phyloP scores from a whole-genome alignment of 2,329 filamentous ascomycete genomes.

The Aspergillus udagawae region DNA sequence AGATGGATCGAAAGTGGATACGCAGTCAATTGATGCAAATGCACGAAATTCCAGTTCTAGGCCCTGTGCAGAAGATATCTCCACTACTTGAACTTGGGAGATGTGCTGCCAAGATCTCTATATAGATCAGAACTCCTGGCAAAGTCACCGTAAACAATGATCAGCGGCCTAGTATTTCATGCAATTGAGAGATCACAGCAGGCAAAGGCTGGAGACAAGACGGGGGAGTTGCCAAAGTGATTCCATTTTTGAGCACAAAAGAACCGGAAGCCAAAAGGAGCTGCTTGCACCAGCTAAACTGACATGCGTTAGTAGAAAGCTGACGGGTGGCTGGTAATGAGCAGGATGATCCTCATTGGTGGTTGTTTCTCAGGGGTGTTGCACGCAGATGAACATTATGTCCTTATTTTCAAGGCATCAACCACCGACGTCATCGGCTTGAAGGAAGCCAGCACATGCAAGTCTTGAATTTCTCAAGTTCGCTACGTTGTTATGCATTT shows the following conservation, averaged over 20 bases:
- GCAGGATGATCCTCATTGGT: not conserved
- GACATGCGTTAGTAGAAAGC: not conserved
- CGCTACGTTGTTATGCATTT: not conserved
- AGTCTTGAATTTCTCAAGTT: not conserved
- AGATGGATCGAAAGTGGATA: not conserved
- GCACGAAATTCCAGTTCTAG: not conserved
- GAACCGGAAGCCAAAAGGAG: not conserved
- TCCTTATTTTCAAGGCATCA: not conserved
- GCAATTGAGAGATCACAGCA: not conserved
- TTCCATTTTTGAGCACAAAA: not conserved
- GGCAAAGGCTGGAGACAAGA: not conserved
- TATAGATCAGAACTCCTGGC: not conserved
- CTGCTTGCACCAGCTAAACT: not conserved
- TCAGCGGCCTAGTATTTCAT: not conserved
- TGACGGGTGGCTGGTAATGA: not conserved
- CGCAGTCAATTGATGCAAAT: not conserved
- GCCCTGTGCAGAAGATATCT: not conserved
- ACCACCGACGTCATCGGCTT: not conserved
- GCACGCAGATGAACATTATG: not conserved
- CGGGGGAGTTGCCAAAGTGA: not conserved
- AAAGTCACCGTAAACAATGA: not conserved
- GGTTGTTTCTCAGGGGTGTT: not conserved
- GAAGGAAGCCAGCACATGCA: not conserved
- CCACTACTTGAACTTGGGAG: not conserved
- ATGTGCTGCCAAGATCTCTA: not conserved